Base-by-base conservation (phyloP, 805 yeast genomes). In the Metschnikowia bowlesiae region DNA sequence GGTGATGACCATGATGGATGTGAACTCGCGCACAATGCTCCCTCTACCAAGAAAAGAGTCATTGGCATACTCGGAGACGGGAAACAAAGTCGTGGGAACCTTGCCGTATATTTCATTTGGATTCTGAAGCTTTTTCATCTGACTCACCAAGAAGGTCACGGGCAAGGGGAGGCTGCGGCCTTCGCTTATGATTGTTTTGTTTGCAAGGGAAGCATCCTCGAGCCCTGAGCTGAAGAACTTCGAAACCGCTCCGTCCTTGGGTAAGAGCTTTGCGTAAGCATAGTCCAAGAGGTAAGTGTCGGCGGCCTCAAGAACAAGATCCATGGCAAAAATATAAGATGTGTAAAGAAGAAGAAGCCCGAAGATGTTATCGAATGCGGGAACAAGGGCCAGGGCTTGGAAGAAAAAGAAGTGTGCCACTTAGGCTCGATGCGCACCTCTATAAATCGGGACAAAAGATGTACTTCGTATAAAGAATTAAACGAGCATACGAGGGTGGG, bases 271-370 rank as follows among this genome's bases (percentile, higher is more conserved):
- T 31, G 97, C 87, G 61, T 90, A 92, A 14, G 81, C 71, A 64
- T 74, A 76, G 71, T 94, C 99, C 46, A 92, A 79, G 30, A 82
- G 61, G 59, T 71, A 87, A 44, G 87, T 76, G 69, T 94, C 99
- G 42, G 75, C 70, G 26, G 82, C 73, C 68, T 94, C 99, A 47
- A 94, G 78, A 26, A 89, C 90, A 62, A 94, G 74, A 85, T 94
- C 99, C 99, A 94, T 92, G 40, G 22, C 30, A 30, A 22, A 22
- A 13, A 16, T 14, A 7, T 39, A 18, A 13, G 8, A 11, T 39
- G 16, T 26, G 31, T 26, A 28, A 13, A 11, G 16, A 41, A 10
- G 16, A 28, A n/a, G 34, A 14, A 22, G 5, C 14, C 28, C 39
- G 29, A 13, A 10, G 11, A 10, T 6, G 10, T 16, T 26, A 28